These are phyloP conservation scores for Yarrowia sp. DNA, from an alignment of 805 yeast species.

Conservation along the genomic window DNA sequence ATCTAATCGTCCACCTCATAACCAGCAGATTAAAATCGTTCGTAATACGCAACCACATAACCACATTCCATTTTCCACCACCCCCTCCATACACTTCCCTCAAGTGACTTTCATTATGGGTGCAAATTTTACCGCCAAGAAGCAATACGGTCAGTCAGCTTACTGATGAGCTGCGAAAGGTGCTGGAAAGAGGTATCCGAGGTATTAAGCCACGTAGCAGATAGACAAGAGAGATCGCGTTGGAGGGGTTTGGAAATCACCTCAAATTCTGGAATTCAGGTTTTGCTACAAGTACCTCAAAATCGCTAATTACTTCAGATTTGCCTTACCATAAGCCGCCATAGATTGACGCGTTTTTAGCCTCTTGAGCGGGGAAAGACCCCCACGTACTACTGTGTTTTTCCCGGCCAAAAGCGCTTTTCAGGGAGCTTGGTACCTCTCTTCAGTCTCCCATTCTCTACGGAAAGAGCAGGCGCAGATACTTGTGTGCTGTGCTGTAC, in stretches of 20 bases:
- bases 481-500: neutral
- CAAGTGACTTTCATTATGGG: too few species aligned
- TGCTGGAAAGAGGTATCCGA: neutral
- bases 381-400: neutral
- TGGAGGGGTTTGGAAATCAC: too few species aligned
- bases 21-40: too few species aligned
- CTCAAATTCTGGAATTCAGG: too few species aligned
- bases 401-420: conserved; percentile 3
- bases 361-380: neutral
- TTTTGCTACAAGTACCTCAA: too few species aligned
- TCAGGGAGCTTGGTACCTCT: conserved; percentile 1
- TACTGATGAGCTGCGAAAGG: conserved; percentile 2
- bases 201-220: neutral
- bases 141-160: neutral
- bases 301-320: too few species aligned
- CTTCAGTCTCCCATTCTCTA: conserved; percentile 1
- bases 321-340: too few species aligned
- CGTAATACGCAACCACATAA: too few species aligned
- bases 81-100: too few species aligned
- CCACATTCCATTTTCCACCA: too few species aligned
- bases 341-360: conserved; percentile 8
- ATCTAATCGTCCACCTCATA: too few species aligned
- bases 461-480: conserved; percentile 27
- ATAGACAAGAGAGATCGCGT: too few species aligned
- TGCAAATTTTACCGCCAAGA: conserved; percentile 27